Conservation (phyloP, 2,329 filamentous ascomycete genomes). For the Madurella fahalii region DNA sequence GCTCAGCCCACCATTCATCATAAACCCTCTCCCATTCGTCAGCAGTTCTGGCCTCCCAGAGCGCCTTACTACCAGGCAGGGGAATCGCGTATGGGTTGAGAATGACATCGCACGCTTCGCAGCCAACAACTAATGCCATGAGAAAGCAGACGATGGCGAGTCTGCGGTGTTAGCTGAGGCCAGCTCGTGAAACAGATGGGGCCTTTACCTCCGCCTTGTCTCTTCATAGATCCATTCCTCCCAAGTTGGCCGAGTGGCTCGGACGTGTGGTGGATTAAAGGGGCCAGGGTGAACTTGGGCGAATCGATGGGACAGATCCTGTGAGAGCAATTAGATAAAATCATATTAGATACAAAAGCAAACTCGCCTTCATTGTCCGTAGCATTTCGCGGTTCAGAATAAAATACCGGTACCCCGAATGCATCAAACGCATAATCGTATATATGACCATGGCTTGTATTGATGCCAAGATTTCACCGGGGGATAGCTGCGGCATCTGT, state of each 20-base stretch:
- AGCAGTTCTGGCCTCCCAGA: conserved; percentile 13
- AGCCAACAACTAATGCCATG: conserved; percentile 6
- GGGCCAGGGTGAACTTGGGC: neutral
- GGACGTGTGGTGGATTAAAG: conserved; percentile 16
- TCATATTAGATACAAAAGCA: neutral
- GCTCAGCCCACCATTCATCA: conserved; percentile 2
- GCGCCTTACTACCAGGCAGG: conserved; percentile 7
- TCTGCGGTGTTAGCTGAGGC: neutral
- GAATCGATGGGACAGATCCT: conserved; percentile 3
- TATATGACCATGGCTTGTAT: conserved; percentile 29
- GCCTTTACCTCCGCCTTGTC: conserved; percentile 26
- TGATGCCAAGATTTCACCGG: conserved; percentile 17
- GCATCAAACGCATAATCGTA: conserved; percentile 30
- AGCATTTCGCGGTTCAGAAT: conserved; percentile 4
- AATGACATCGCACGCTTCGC: neutral
- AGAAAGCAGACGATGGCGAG: conserved; percentile 14
- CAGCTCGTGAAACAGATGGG: neutral
- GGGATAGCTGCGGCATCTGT: conserved; percentile 19
- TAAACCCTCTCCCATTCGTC: conserved; percentile 12
- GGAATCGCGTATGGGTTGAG: neutral
- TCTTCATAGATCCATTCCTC: conserved; percentile 32
- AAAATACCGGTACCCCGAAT: conserved; percentile 15
- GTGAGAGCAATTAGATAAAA: neutral
- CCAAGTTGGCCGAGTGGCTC: conserved; percentile 24
- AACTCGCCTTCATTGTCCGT: conserved; percentile 8